Evolutionary conservation across 75 land plant genomes (phyloP), one percentile per base, ranked within the genome.

Genomic region (Picea sitchensis): DNA sequence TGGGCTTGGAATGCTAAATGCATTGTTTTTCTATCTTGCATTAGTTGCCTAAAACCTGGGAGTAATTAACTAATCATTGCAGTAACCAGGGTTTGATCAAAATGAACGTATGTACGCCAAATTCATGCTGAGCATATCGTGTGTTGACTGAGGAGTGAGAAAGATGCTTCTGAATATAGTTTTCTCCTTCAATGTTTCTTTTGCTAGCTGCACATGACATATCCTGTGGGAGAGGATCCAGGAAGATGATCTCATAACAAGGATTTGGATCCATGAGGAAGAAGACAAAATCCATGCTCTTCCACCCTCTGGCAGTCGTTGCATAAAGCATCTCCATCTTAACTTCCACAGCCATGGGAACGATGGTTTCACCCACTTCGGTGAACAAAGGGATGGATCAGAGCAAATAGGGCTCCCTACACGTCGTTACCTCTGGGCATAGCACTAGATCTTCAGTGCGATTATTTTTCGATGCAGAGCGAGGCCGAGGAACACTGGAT

Each of bases 381-480:
- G 87, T 61, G 68, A 91, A 91, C 60, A 91, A 77, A 1, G 89
- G 80, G 80, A 89, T 89, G 81, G 85, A 91, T 26, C 93, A 76
- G 14, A 88, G 81, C 65, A 91, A 77, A 67, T 87, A 91, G 0
- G 91, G 89, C 73, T 88, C 88, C 65, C 91, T 80, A 76, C 91
- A 88, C 0, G 93, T 91, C 44, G 91, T 91, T 0, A 91, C 93
- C 80, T 91, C 90, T 0, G 90, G 93, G 58, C 88, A 91, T 61
- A 92, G 85, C n/a, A 81, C 89, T 3, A 90, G 74, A 77, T 88
- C 85, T 4, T 89, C 89, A 14, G 88, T 0, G 93, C 91, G 0
- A 87, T 78, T 0, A 88, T 18, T 1, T 76, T 31, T 21, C 41
- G 73, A 4, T 68, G 34, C 0, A 84, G 61, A 0, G 76, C 44